Base-by-base conservation (phyloP, 768 basidiomycete species). In the Amanita rubescens region DNA sequence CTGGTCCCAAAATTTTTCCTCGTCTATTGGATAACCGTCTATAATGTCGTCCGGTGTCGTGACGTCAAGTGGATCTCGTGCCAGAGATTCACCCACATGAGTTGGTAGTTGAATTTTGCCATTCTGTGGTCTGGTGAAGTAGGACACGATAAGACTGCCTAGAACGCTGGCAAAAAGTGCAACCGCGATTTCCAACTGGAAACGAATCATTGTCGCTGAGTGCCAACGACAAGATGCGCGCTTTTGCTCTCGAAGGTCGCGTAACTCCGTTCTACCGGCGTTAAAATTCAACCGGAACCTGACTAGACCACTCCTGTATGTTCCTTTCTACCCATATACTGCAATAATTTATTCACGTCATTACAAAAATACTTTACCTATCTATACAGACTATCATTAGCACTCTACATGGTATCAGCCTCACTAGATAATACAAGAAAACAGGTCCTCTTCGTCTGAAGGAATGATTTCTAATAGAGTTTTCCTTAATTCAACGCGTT, bases 1-100 rank as follows among this genome's bases (percentile, higher is more conserved):
- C 66, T 71, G 68, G n/a, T 60, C 58, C 83, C 82, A 84, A 65
- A 90, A 90, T 3, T 54, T 67, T 3, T 71, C 72, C 49, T 78
- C 83, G 20, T 86, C 67, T 37, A 88, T 71, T 7, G 87, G 83
- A 49, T 77, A 76, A 3, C 87, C 87, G 56, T 88, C 83, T 11
- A 82, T 55, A 33, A 79, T 58, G 59, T 92, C 90, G 63, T 85
- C 84, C 8, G 82, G 78, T n/a, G 63, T 80, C 17, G 81, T 78
- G n/a, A 92, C 82, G 62, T 82, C 79, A 62, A 87, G 88, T 10
- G 84, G 81, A 60, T 88, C 86, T 10, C 6, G 80, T 78, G 17
- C 81, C 62, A 86, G 87, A 7, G 84, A 80, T 59, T 87, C 85
- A 30, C 64, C 62, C 15, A 59, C 60, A 27, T 58, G 47, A 60